Conservation (phyloP, 2,329 filamentous ascomycete genomes). For the Aspergillaceae sp. region DNA sequence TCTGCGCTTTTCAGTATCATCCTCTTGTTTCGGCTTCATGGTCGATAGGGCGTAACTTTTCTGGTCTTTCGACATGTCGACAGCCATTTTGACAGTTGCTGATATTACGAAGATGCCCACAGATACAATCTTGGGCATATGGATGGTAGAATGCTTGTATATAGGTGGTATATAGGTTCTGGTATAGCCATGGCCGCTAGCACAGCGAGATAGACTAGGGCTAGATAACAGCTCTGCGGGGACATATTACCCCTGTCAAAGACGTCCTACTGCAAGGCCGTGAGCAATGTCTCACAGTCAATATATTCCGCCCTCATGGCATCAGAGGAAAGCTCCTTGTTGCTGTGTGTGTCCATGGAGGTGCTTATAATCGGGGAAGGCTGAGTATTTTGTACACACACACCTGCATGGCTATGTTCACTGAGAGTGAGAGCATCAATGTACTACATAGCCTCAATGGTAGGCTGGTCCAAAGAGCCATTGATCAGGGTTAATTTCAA, state of each 20-base stretch:
- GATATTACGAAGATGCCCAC: background rate
- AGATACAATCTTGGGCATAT: too few species aligned
- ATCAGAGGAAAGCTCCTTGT: conserved; percentile 25
- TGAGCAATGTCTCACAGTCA: conserved; percentile 37
- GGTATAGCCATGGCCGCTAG: background rate
- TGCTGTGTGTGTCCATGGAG: conserved; percentile 36
- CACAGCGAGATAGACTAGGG: background rate
- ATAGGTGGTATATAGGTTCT: background rate
- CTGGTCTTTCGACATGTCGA: background rate
- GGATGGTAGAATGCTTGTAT: too few species aligned
- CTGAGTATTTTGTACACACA: too few species aligned
- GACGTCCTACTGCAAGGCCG: conserved; percentile 35
- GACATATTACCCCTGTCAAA: background rate
- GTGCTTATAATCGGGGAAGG: conserved; percentile 24
- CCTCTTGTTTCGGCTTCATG: background rate
- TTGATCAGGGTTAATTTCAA: conserved; percentile 40
- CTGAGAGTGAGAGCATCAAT: conserved; percentile 13
- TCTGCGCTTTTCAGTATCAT: conserved; percentile 14
- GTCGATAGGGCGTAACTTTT: background rate
- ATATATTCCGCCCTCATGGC: conserved; percentile 30
- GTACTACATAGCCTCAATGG: conserved; percentile 54
- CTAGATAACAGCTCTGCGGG: background rate
- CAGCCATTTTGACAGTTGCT: background rate
- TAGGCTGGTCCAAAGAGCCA: conserved; percentile 43
- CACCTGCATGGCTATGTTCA: background rate